These are phyloP conservation scores for Glonium stellatum DNA, from an alignment of 495 filamentous ascomycete genomes.

Conservation along the genomic window DNA sequence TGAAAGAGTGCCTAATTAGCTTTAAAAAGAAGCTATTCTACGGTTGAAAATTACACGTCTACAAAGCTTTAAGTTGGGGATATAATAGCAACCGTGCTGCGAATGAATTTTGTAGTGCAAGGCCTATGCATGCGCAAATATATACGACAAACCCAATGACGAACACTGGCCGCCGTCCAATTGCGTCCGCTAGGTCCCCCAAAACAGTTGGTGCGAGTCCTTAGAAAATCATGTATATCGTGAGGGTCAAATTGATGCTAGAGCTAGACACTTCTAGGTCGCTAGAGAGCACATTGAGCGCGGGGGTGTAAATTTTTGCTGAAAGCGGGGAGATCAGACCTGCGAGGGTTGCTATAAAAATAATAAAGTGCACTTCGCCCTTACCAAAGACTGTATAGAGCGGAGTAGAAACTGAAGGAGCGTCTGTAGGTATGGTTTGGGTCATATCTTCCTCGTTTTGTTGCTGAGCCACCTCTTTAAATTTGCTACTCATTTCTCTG, in stretches of 20 bases:
- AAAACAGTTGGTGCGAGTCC: constrained; percentile 35
- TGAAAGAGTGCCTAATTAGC: too few species aligned
- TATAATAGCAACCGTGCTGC: constrained; percentile 29
- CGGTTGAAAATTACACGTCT: too few species aligned
- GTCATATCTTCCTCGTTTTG: too few species aligned
- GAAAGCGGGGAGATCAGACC: constrained; percentile 68
- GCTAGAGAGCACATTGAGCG: constrained; percentile 50
- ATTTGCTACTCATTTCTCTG: too few species aligned
- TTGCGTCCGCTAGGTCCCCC: constrained; percentile 39
- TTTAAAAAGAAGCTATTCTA: too few species aligned
- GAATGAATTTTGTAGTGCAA: constrained; percentile 35
- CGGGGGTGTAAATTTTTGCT: constrained; percentile 75
- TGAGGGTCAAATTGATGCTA: constrained; percentile 51
- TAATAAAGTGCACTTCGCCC: constrained; percentile 51
- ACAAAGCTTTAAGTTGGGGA: too few species aligned
- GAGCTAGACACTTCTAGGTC: constrained; percentile 52
- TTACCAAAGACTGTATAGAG: constrained; percentile 49
- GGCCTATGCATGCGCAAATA: constrained; percentile 37
- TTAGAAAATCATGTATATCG: constrained; percentile 34
- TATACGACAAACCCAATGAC: constrained; percentile 38
- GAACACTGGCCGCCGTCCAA: constrained; percentile 39
- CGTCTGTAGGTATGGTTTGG: too few species aligned
- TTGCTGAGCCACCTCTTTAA: too few species aligned
- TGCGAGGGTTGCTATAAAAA: constrained; percentile 58
- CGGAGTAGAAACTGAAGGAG: background rate